A percentile compares a stretch with the other conserved stretches of the same genome.
phyloP scores from a whole-genome alignment of 352 stramenopile genomes.

The Globisporangium apiculatum region DNA sequence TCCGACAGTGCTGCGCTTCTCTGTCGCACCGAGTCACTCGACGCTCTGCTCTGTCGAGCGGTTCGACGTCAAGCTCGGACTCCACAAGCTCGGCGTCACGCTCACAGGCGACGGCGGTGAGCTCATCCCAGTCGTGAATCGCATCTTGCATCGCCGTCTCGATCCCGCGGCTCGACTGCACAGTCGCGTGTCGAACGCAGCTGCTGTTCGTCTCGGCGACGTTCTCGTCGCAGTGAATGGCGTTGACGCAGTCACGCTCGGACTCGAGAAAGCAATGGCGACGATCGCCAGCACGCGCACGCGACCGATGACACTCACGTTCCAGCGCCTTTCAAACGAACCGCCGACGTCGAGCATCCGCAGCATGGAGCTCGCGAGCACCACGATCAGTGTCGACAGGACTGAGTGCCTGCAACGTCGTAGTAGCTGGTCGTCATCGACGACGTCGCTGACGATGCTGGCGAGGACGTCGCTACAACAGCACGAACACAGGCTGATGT shows the following conservation, averaged over 20 bases:
- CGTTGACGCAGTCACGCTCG: slow-evolving; percentile 32
- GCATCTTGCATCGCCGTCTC: slow-evolving; percentile 10
- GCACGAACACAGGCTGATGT: too few species aligned
- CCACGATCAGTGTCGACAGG: neutral
- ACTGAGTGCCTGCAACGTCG: neutral
- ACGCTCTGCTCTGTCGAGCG: slow-evolving; percentile 18
- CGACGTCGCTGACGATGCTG: neutral
- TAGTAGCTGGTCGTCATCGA: neutral
- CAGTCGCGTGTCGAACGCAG: neutral
- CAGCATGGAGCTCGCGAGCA: neutral
- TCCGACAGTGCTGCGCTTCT: slow-evolving; percentile 43
- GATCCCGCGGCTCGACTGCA: neutral
- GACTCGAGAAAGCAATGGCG: slow-evolving; percentile 29
- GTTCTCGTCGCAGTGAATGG: slow-evolving; percentile 52
- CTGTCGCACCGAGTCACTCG: slow-evolving; percentile 11
- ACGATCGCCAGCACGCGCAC: slow-evolving; percentile 22
- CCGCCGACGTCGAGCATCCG: neutral
- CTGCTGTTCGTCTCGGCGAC: slow-evolving; percentile 28
- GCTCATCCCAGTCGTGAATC: slow-evolving; percentile 40
- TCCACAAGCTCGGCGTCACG: slow-evolving; percentile 32
- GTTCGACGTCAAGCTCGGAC: slow-evolving; percentile 32
- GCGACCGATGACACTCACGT: slow-evolving; percentile 39
- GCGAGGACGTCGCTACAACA: neutral
- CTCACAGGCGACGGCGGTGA: slow-evolving; percentile 39
- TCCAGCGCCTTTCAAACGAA: slow-evolving; percentile 31